Conservation (phyloP, 352 stramenopile genomes). For the Phytopythium cucurbitacearum region DNA sequence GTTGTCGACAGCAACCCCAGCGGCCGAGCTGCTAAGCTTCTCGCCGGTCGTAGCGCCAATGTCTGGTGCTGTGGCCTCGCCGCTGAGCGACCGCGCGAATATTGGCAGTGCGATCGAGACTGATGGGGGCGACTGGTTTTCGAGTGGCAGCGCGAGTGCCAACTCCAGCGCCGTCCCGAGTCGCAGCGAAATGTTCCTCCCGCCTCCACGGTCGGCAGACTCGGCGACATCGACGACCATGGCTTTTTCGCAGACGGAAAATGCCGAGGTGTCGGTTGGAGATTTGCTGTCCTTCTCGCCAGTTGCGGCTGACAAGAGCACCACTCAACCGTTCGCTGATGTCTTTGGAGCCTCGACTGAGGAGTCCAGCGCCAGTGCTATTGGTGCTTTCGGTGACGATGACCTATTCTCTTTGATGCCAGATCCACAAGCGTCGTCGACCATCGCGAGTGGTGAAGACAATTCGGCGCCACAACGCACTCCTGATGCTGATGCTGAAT, state of each 20-base stretch:
- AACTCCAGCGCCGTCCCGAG: too few species aligned
- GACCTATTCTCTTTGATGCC: conserved; percentile 25
- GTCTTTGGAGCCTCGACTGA: conserved; percentile 21
- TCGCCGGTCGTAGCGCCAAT: conserved; percentile 9
- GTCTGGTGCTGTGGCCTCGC: neutral
- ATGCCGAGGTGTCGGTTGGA: conserved; percentile 1
- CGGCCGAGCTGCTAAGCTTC: conserved; percentile 15
- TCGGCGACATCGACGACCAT: too few species aligned
- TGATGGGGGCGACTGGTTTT: too few species aligned
- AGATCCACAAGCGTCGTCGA: neutral
- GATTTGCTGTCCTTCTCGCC: conserved; percentile 68
- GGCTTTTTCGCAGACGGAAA: too few species aligned
- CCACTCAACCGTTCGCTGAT: conserved; percentile 19
- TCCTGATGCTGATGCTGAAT: neutral
- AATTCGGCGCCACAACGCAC: neutral
- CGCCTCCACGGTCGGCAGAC: too few species aligned
- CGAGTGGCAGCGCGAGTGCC: too few species aligned
- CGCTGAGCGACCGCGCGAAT: too few species aligned
- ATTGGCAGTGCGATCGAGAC: too few species aligned
- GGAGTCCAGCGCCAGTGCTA: conserved; percentile 11
- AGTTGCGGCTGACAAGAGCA: conserved; percentile 10
- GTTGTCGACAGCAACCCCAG: conserved; percentile 1
- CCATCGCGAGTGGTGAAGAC: neutral
- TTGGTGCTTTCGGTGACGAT: conserved; percentile 18
- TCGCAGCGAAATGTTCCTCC: too few species aligned